These are phyloP conservation scores for Blastobotrys capitulatus DNA, from an alignment of 1,139 yeast species.

Conservation along the genomic window DNA sequence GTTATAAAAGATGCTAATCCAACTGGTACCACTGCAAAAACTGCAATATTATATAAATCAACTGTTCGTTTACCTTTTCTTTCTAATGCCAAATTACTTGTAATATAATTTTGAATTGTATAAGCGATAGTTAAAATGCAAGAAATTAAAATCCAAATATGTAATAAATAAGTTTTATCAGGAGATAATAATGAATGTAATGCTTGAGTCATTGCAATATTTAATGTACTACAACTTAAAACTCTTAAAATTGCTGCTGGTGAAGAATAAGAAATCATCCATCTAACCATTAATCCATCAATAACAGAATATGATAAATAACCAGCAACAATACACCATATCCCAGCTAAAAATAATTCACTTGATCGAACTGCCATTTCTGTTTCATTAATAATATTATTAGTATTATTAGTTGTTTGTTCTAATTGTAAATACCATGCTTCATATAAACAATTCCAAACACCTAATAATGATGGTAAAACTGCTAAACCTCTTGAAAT, in stretches of 20 bases:
- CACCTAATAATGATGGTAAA: slow-evolving; percentile 56
- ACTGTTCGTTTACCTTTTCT: slow-evolving; percentile 30
- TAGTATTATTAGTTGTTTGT: too few relatives aligned
- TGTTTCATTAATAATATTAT: slow-evolving; percentile 23
- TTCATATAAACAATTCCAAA: slow-evolving; percentile 50
- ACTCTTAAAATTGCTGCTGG: slow-evolving; percentile 84
- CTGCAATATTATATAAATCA: slow-evolving; percentile 81
- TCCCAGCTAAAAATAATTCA: slow-evolving; percentile 35
- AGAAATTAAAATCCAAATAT: slow-evolving; percentile 86
- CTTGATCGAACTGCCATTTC: slow-evolving; percentile 33
- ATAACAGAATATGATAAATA: slow-evolving; percentile 77
- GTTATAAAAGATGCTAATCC: slow-evolving; percentile 92
- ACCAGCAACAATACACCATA: slow-evolving; percentile 69
- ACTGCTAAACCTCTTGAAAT: slow-evolving; percentile 54
- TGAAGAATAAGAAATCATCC: slow-evolving; percentile 84
- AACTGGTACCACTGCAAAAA: slow-evolving; percentile 95
- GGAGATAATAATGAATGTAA: slow-evolving; percentile 47
- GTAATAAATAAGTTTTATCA: slow-evolving; percentile 59
- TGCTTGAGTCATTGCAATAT: slow-evolving; percentile 65
- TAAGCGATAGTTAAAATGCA: slow-evolving; percentile 80
- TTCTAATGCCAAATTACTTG: slow-evolving; percentile 70
- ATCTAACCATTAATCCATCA: slow-evolving; percentile 86
- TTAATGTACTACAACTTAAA: slow-evolving; percentile 70
- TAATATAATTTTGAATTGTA: slow-evolving; percentile 82
- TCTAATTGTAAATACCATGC: slow-evolving; percentile 31